A percentile compares a stretch with the other conserved stretches of the same genome.
Evolutionary conservation across 1,284 basidiomycete species (phyloP).

Genomic region (Xerocomus amazonicus): DNA sequence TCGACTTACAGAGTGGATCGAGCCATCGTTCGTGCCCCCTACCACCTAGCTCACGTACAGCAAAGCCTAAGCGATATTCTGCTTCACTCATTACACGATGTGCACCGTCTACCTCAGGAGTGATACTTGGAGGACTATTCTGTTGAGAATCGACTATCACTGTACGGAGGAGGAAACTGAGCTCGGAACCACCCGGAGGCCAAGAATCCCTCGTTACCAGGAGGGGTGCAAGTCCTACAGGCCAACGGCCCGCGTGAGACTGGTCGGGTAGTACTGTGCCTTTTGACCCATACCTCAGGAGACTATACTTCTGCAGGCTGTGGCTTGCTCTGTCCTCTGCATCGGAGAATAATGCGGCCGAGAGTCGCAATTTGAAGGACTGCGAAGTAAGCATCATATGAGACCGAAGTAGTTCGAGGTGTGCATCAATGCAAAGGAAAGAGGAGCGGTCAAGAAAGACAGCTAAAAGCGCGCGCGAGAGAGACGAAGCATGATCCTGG

Average conservation of each 20-base stretch:
- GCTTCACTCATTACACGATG: constrained; percentile 54
- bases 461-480: constrained; percentile 59
- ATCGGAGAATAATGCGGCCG: constrained; percentile 67
- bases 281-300: constrained; percentile 35
- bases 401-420: constrained; percentile 63
- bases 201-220: constrained; percentile 69
- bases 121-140: constrained; percentile 9
- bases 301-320: constrained; percentile 32
- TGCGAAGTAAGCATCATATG: constrained; percentile 66
- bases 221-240: constrained; percentile 69
- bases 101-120: constrained; percentile 19
- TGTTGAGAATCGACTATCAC: constrained; percentile 77
- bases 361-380: constrained; percentile 61
- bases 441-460: constrained; percentile 55
- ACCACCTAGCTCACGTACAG: constrained; percentile 68
- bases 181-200: constrained; percentile 81
- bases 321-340: constrained; percentile 46
- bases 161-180: constrained; percentile 75
- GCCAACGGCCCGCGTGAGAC: constrained; percentile 42
- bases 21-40: constrained; percentile 70
- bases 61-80: constrained; percentile 78
- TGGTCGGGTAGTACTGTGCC: constrained; percentile 4
- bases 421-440: constrained; percentile 55
- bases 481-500: constrained; percentile 48
- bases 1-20: constrained; percentile 66